Conservation (phyloP, 2,329 filamentous ascomycete species). For the Colletotrichum higginsianum region DNA sequence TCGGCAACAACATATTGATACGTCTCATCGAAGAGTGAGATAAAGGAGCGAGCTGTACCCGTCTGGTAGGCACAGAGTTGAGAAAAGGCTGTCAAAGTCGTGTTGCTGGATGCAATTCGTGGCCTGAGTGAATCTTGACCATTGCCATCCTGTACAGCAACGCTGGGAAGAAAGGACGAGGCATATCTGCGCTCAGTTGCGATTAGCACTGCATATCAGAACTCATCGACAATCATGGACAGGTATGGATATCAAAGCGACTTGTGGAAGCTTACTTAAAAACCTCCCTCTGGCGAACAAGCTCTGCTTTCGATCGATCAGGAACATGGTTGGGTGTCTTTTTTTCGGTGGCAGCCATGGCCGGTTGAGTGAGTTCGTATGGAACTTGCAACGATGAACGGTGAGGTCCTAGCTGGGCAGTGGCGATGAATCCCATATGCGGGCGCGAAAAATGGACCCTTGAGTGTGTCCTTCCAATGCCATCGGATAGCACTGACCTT, state of each 20-base stretch:
- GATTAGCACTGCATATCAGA: neutral
- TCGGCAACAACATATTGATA: slow-evolving; percentile 28
- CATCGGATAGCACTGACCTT: no score
- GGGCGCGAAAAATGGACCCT: no score
- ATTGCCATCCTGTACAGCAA: neutral
- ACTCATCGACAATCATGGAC: neutral
- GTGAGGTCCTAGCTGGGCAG: no score
- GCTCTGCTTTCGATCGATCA: neutral
- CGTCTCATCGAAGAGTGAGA: slow-evolving; percentile 20
- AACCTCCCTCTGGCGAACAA: neutral
- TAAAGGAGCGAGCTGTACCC: slow-evolving; percentile 53
- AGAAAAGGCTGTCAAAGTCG: slow-evolving; percentile 61
- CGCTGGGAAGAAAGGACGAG: neutral
- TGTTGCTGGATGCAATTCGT: neutral
- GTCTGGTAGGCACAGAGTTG: slow-evolving; percentile 62
- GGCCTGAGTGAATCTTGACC: neutral
- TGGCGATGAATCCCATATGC: no score
- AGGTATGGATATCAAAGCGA: neutral
- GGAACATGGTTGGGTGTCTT: neutral
- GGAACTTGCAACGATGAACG: neutral
- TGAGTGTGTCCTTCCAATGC: no score
- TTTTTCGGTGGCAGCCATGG: neutral
- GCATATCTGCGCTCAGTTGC: neutral
- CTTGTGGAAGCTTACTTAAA: neutral
- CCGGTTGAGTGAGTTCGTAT: neutral